Evolutionary conservation across 2,329 filamentous ascomycete species (phyloP), one percentile per base, ranked within the genome.

Genomic region (Talaromyces sp.): DNA sequence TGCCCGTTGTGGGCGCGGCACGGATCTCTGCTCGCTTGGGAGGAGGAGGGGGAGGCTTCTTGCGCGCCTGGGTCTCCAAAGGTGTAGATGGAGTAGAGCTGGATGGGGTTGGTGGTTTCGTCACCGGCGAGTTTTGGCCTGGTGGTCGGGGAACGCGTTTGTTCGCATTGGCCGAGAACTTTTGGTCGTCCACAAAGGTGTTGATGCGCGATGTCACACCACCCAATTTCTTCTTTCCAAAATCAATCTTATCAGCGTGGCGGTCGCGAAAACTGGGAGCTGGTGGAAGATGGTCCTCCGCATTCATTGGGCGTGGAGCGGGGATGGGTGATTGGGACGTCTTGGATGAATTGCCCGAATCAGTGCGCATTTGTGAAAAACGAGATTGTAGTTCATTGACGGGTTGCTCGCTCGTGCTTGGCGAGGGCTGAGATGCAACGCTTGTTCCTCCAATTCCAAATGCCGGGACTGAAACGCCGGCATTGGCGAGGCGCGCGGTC

Each of bases 401-500:
- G 40, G 86, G 84, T 6, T 65, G 58, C 24, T 51, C 46, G 14
- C 41, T 63, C 57, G 29, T 57, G 49, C 52, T 46, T 53, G 51
- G 56, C 13, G 61, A 67, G 55, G 63, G 50, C 27, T 16, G 52
- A 6, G 51, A 32, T 69, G 63, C 67, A 64, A 60, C 73, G 42
- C 66, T 29, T 52, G 53, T 47, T 61, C 59, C 4, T 36, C 85
- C 86, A 55, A 96, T 95, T 4, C 88, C 88, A 3, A 96, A 77
- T 0, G 82, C 88, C 0, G 91, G 87, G 0, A 96, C 90, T 0
- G 86, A 89, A 5, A 96, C 80, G 1, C 91, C 91, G 1, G 89
- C 86, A 33, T 85, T 82, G 10, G 86, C 84, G 8, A 97, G 79
- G 37, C 90, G 82, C 52, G 76, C 80, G 50, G 87, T 69, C 4